Conservation (phyloP, 2,329 filamentous ascomycete species). For the Mycosphaerella arachidis region DNA sequence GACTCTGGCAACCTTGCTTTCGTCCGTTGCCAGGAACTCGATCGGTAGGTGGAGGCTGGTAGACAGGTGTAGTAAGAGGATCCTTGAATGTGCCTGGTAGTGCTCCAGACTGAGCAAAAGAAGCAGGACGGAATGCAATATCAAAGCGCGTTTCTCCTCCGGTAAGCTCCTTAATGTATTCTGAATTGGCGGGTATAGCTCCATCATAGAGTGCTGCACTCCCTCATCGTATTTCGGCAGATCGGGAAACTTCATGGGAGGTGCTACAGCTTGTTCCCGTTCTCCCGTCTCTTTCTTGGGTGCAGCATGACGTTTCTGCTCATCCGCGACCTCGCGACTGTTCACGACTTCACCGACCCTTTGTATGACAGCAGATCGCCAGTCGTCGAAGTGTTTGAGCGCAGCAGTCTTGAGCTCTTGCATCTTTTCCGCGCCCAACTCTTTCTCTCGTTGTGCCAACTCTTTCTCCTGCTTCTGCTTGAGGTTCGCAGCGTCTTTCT, state of each 20-base stretch:
- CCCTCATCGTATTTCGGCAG: slow-evolving; percentile 27
- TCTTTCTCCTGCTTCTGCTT: slow-evolving; percentile 28
- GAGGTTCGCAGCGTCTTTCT: neutral
- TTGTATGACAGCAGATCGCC: slow-evolving; percentile 66
- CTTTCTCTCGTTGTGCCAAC: slow-evolving; percentile 42
- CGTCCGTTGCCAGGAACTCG: slow-evolving; percentile 32
- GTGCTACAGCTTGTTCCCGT: slow-evolving; percentile 7
- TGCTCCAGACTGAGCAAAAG: slow-evolving; percentile 38
- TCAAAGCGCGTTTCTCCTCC: slow-evolving; percentile 33
- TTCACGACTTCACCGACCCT: slow-evolving; percentile 65
- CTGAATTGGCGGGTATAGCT: slow-evolving; percentile 36
- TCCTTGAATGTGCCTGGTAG: slow-evolving; percentile 36
- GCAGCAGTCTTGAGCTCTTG: slow-evolving; percentile 64
- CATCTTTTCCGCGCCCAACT: slow-evolving; percentile 49
- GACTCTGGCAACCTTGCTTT: slow-evolving; percentile 68
- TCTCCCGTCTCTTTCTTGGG: slow-evolving; percentile 9
- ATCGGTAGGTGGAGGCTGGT: slow-evolving; percentile 33
- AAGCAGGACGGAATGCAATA: slow-evolving; percentile 36
- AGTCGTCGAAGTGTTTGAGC: slow-evolving; percentile 70
- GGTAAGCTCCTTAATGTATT: slow-evolving; percentile 35
- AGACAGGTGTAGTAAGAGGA: slow-evolving; percentile 33
- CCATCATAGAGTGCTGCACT: slow-evolving; percentile 28
- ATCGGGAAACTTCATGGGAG: slow-evolving; percentile 22
- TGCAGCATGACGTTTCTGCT: slow-evolving; percentile 27
- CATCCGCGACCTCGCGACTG: slow-evolving; percentile 30